phyloP scores from a whole-genome alignment of 768 basidiomycete genomes.

The Rhodosporidiobolus odoratus region DNA sequence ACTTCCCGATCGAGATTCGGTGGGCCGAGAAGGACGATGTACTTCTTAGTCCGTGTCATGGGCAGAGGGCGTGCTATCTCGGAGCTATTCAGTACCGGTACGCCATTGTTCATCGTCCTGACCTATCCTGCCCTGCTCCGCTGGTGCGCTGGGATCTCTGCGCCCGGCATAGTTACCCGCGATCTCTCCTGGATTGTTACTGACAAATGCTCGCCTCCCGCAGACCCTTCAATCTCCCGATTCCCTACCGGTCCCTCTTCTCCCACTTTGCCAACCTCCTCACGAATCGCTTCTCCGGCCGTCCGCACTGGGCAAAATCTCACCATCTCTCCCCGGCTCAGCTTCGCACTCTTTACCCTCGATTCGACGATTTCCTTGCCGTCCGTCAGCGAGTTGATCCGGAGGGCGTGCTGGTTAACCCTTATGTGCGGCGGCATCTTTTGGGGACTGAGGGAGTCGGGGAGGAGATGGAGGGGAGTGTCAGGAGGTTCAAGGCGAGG shows the following conservation, averaged over 20 bases:
- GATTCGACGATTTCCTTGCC: constrained; percentile 67
- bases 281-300: constrained; percentile 58
- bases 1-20: constrained; percentile 89
- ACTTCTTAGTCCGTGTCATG: constrained; percentile 84
- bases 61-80: constrained; percentile 78
- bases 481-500: constrained; percentile 24
- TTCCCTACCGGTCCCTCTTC: constrained; percentile 71
- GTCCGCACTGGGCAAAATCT: constrained; percentile 96
- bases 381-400: constrained; percentile 67
- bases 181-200: too few relatives aligned
- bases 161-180: too few relatives aligned
- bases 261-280: constrained; percentile 68
- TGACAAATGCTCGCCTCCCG: constrained; percentile 63
- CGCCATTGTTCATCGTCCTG: constrained; percentile 43
- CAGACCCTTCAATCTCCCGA: constrained; percentile 67
- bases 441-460: constrained; percentile 42
- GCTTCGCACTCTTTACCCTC: constrained; percentile 68
- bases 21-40: constrained; percentile 84
- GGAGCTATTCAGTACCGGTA: constrained; percentile 98
- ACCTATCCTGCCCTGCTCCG: neutral
- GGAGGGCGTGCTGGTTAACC: constrained; percentile 64
- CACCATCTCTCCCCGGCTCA: constrained; percentile 64
- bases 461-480: neutral
- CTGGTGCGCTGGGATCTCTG: constrained; percentile 42
- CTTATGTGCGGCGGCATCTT: constrained; percentile 82